Evolutionary conservation across 2,329 filamentous ascomycete genomes (phyloP), one percentile per base, ranked within the genome.

Genomic region (Xylariaceae sp.): DNA sequence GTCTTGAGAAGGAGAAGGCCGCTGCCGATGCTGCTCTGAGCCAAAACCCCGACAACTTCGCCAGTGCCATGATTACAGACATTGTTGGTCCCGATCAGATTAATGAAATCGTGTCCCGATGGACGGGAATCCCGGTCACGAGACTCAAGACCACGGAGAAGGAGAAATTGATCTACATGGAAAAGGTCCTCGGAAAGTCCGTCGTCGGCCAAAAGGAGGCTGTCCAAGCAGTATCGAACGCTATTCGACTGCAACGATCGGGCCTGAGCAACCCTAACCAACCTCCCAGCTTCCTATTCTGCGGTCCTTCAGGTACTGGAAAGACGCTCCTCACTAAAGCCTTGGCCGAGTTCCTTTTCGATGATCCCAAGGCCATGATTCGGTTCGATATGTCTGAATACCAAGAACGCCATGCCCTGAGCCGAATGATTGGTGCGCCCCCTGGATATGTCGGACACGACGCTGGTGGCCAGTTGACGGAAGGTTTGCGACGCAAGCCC

Each of bases 301-400:
- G 94, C 71, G 94, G 94, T 79, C 94, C 94, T 11, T 97, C 93
- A 0, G 94, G 94, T 80, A 99, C 94, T 10, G 94, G 94, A 80
- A 99, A 99, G 79, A 99, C 94, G 15, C 80, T 99, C 17, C 86
- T 99, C 59, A 97, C 93, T 65, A 99, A 99, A 77, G 94, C 93
- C 13, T 82, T 99, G 61, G 94, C 94, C 53, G 94, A 99, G 74
- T 99, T 99, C 79, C 81, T 99, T 34, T 99, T 99, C 78, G 94
- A 99, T 72, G 94, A 99, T 68, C 78, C 93, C 30, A 97, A 97
- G 79, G 81, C 93, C 39, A 97, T 99, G 94, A 96, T 99, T 69
- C 89, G 94, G 45, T 96, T 99, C 78, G 94, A 99, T 73, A 99
- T 99, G 94, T 97, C 93, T 4, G 94, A 99, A 76, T 99, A 99